Evolutionary conservation across 2,329 filamentous ascomycete species (phyloP).

Genomic region (Hymenoscyphus fraxineus): DNA sequence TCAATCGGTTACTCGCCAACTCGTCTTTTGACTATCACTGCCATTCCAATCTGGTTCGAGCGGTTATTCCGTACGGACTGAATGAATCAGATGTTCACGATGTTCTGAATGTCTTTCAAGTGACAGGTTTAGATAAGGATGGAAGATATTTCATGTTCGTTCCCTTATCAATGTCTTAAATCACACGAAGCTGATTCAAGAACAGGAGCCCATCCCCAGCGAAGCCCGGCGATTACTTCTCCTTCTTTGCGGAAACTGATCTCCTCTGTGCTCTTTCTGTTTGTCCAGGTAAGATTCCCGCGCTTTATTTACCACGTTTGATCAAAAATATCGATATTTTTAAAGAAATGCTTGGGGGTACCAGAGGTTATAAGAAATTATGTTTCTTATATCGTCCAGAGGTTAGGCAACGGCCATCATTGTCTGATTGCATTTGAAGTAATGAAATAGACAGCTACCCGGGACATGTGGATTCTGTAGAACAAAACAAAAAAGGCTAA

Average conservation of each 20-base stretch:
- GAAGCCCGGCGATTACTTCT: slow-evolving; percentile 47
- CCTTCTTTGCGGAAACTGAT: slow-evolving; percentile 79
- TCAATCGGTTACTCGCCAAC: slow-evolving; percentile 65
- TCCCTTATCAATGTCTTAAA: background rate
- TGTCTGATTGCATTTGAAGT: no score
- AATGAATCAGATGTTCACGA: slow-evolving; percentile 76
- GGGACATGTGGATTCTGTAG: no score
- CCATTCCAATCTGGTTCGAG: slow-evolving; percentile 75
- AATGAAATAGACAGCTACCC: no score
- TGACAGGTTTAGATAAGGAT: slow-evolving; percentile 69
- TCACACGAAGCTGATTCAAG: background rate
- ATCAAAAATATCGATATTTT: no score
- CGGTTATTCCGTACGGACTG: slow-evolving; percentile 65
- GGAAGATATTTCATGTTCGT: slow-evolving; percentile 69
- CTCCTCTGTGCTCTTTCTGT: slow-evolving; percentile 59
- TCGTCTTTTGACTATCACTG: slow-evolving; percentile 76
- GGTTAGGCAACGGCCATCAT: no score
- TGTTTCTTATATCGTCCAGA: no score
- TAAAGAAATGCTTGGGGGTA: no score
- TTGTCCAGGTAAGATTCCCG: slow-evolving; percentile 57
- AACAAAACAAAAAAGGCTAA: no score
- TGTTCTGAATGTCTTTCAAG: slow-evolving; percentile 82
- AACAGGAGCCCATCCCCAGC: slow-evolving; percentile 43
- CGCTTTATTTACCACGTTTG: no score
- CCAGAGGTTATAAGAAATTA: no score